A percentile compares a stretch with the other conserved stretches of the same genome.
These are phyloP conservation scores for Thermomucor indicae-seudaticae DNA, from an alignment of 371 early-diverging fungal species.

Conservation along the genomic window DNA sequence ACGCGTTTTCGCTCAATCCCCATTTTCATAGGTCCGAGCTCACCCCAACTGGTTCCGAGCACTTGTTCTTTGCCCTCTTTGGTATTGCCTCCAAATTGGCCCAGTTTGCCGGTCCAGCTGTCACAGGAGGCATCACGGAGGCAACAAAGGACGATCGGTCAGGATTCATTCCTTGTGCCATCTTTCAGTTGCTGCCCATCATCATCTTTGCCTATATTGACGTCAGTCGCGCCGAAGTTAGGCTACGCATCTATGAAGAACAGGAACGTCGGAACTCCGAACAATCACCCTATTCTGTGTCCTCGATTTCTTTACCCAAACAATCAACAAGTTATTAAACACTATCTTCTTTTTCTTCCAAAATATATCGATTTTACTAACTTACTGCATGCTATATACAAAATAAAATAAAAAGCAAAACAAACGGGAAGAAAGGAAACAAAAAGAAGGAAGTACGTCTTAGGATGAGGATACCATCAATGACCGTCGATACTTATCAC, in stretches of 20 bases:
- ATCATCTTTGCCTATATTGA: conserved; percentile 10
- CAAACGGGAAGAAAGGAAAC: too few relatives aligned
- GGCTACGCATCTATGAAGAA: conserved; percentile 17
- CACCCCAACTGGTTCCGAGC: conserved; percentile 47
- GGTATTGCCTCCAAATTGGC: conserved; percentile 61
- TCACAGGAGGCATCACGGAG: conserved; percentile 51
- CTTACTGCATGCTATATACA: too few relatives aligned
- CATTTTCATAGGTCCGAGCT: conserved; percentile 34
- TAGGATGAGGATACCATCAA: not conserved
- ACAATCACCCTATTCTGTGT: not conserved
- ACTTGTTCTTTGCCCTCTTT: conserved; percentile 52
- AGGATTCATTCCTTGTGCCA: conserved; percentile 13
- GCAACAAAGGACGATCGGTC: conserved; percentile 13
- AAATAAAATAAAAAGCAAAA: too few relatives aligned
- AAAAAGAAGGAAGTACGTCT: not conserved
- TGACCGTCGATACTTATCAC: conserved; percentile 23
- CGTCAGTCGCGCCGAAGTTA: conserved; percentile 13
- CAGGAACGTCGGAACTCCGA: conserved; percentile 15
- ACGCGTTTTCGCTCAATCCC: not conserved
- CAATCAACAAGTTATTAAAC: not conserved
- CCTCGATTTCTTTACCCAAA: not conserved
- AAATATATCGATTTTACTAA: not conserved
- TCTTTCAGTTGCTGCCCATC: conserved; percentile 10
- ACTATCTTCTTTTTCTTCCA: not conserved
- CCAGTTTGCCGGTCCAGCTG: conserved; percentile 60